These are phyloP conservation scores for Neurospora sp. DNA, from an alignment of 495 filamentous ascomycete species.

Conservation along the genomic window DNA sequence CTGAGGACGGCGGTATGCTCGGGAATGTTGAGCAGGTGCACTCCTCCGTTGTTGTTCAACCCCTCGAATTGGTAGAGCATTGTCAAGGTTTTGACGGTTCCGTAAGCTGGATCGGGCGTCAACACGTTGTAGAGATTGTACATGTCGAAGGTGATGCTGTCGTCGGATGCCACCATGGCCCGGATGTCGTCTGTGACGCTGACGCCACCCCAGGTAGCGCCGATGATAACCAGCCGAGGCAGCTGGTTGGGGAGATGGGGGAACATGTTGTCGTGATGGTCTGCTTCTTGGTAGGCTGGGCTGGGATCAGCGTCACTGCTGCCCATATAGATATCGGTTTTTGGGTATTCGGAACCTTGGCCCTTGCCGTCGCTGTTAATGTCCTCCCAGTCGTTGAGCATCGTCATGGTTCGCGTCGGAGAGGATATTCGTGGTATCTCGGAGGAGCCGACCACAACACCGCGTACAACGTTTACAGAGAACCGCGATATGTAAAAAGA, in stretches of 20 bases:
- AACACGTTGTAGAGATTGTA: constrained; percentile 8
- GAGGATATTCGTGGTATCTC: not conserved
- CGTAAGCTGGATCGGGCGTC: constrained; percentile 13
- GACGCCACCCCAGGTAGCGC: constrained; percentile 21
- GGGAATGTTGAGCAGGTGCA: constrained; percentile 3
- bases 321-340: not conserved
- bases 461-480: too few relatives aligned
- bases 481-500: not conserved
- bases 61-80: constrained; percentile 17
- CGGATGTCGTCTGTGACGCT: constrained; percentile 11
- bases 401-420: not conserved
- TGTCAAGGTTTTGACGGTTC: constrained; percentile 10
- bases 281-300: constrained; percentile 4
- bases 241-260: not conserved
- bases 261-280: not conserved
- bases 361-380: not conserved
- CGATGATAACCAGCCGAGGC: constrained; percentile 13
- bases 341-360: not conserved
- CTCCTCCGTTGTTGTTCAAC: not conserved
- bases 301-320: not conserved
- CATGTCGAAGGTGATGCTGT: constrained; percentile 14
- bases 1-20: constrained; percentile 1
- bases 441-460: not conserved
- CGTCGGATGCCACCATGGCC: constrained; percentile 7
- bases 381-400: not conserved